phyloP scores from a whole-genome alignment of 208 protist genomes.

The Acanthamoeba comandoni region DNA sequence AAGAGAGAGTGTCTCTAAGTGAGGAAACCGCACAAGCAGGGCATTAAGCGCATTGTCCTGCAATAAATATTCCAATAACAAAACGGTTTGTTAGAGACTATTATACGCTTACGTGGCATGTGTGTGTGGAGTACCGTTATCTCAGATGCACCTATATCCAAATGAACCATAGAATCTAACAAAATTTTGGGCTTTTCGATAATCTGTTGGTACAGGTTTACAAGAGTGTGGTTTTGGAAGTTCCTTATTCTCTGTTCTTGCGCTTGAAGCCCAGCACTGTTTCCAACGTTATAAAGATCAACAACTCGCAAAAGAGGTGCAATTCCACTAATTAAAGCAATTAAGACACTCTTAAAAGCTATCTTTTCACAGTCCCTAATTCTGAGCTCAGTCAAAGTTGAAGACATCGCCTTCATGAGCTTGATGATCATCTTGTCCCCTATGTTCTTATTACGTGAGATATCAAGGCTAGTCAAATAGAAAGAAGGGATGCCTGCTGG shows the following conservation, averaged over 20 bases:
- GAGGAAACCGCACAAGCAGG: background rate
- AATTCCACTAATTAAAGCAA: background rate
- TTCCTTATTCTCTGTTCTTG: background rate
- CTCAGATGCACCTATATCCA: conserved; percentile 33
- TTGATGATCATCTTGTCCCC: conserved; percentile 7
- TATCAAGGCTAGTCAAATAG: background rate
- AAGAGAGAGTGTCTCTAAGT: conserved; percentile 16
- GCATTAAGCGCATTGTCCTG: conserved; percentile 45
- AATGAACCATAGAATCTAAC: background rate
- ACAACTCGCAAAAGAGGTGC: conserved; percentile 10
- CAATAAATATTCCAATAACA: background rate
- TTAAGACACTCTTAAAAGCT: background rate
- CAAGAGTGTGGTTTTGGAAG: conserved; percentile 22
- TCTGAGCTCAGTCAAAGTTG: background rate
- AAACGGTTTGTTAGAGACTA: background rate
- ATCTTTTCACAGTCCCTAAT: conserved; percentile 44
- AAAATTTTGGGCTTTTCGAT: conserved; percentile 5
- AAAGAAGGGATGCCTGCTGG: background rate
- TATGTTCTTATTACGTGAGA: conserved; percentile 62
- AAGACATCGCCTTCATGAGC: background rate
- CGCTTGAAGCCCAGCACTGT: conserved; percentile 4
- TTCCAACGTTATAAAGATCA: conserved; percentile 53
- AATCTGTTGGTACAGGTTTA: conserved; percentile 15
- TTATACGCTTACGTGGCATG: background rate
- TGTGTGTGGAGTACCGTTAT: conserved; percentile 21